Evolutionary conservation across 495 filamentous ascomycete genomes (phyloP), one percentile per base, ranked within the genome.

Genomic region (Daldinia caldariorum): DNA sequence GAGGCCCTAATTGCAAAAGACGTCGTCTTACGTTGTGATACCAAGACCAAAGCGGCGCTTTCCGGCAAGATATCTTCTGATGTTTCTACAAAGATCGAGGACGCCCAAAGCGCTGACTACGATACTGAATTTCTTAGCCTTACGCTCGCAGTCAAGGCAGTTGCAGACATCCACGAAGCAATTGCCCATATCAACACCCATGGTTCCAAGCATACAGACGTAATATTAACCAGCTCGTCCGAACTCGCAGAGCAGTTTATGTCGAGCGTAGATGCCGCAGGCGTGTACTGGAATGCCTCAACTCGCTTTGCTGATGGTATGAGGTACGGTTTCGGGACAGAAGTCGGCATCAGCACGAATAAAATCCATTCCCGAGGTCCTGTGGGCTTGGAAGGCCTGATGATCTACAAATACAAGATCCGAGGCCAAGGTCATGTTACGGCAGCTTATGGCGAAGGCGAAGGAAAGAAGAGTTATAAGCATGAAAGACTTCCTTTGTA

Each of bases 311-410:
- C 94, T 4, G 95, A 99, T 75, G 95, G 95, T 3, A 97, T 96
- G 90, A 86, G 95, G 32, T 99, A 93, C 78, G 95, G 95, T 2
- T 98, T 99, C 81, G 95, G 95, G 35, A 97, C 95, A 0, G 95
- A 99, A 79, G 95, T 99, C 2, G 95, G 95, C 41, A 97, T 99
- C 77, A 96, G 92, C 79, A 99, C 95, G 49, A 99, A 98, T 80
- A 99, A 98, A 81, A 97, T 99, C 58, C 95, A 99, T 74, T 91
- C 92, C 7, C 84, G 95, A 39, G 95, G 95, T 1, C 95, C 95
- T 0, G 95, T 99, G 12, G 95, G 95, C 14, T 80, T 99, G 49
- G 94, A 98, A 76, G 95, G 95, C 0, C 79, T 99, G 78, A 97
- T 92, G 81, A 97, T 98, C 63, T 97, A 99, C 75, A 97, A 97